Base-by-base conservation (phyloP, 768 basidiomycete species). In the Kondoa subrosea region DNA sequence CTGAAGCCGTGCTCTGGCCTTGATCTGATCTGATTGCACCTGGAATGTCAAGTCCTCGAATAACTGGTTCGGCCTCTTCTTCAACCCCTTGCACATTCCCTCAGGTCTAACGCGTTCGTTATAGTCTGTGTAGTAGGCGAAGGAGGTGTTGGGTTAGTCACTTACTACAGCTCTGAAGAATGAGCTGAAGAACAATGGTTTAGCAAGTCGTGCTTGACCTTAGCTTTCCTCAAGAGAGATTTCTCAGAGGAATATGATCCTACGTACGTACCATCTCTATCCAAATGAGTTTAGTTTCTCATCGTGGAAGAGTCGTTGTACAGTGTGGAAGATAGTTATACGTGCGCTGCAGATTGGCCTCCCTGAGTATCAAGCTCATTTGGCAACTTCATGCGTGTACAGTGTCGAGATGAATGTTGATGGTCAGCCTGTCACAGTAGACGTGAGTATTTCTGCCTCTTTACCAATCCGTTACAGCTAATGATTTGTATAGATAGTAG, bases 181-280 rank as follows among this genome's bases (percentile, higher is more conserved):
- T n/a, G n/a, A n/a, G n/a, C n/a, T n/a, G n/a, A n/a, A n/a, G n/a
- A n/a, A n/a, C n/a, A n/a, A n/a, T n/a, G n/a, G n/a, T n/a, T n/a
- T n/a, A 31, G 58, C 8, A 60, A 60, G 25, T 60, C 58, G 14
- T 60, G 25, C 29, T 25, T 60, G 4, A 60, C 58, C 4, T 27
- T 60, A 60, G n/a, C 58, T 27, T 60, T 60, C 29, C 58, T 60
- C 58, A 60, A 60, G 29, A 60, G 58, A 27, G 58, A 31, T 31
- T 60, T 60, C 58, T 25, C 30, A 31, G 58, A 60, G 14, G 58
- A 60, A 31, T 31, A 60, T 60, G 58, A 25, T 60, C n/a, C 25
- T 60, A 25, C 25, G 58, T 31, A 12, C 25, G n/a, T 60, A 12
- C 29, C 25, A 8, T 4, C 29, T 25, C 25, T 4, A 26, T 4